phyloP scores from a whole-genome alignment of 176 grass and related monocot species.

The barley (Hordeum vulgare) region DNA sequence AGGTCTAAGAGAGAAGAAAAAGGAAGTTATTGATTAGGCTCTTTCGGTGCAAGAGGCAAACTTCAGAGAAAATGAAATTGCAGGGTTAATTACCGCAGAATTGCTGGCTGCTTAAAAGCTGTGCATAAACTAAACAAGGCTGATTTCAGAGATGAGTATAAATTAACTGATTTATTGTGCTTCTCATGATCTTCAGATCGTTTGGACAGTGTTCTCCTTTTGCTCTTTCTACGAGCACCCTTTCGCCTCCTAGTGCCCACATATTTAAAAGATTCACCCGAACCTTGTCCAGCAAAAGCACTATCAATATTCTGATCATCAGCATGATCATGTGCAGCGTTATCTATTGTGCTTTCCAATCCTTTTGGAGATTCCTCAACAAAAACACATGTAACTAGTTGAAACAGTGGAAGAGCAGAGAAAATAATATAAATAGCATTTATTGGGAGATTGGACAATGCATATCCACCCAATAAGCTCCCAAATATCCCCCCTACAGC shows the following conservation, averaged over 20 bases:
- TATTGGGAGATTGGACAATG: constrained; percentile 59
- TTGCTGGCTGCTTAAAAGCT: constrained; percentile 58
- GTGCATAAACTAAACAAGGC: constrained; percentile 40
- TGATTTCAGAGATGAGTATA: constrained; percentile 46
- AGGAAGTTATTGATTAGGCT: constrained; percentile 1
- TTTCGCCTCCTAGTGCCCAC: constrained; percentile 31
- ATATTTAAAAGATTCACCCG: constrained; percentile 26
- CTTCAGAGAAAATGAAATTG: neutral
- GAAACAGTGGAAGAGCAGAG: constrained; percentile 52
- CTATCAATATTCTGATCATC: constrained; percentile 22
- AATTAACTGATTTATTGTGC: constrained; percentile 7
- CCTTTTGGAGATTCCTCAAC: constrained; percentile 49
- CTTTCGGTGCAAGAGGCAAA: neutral
- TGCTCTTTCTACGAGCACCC: constrained; percentile 29
- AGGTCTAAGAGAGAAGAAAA: constrained; percentile 34
- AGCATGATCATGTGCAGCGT: neutral
- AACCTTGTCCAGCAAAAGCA: constrained; percentile 2
- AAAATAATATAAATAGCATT: constrained; percentile 62
- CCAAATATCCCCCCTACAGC: constrained; percentile 71
- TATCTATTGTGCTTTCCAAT: neutral
- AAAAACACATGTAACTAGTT: constrained; percentile 60
- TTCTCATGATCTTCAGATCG: constrained; percentile 27
- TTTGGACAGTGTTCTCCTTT: constrained; percentile 28
- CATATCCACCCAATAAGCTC: constrained; percentile 68
- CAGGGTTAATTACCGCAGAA: constrained; percentile 46